These are phyloP conservation scores for Aurinia saxatilis DNA, from an alignment of 345 rosid species.

Conservation along the genomic window DNA sequence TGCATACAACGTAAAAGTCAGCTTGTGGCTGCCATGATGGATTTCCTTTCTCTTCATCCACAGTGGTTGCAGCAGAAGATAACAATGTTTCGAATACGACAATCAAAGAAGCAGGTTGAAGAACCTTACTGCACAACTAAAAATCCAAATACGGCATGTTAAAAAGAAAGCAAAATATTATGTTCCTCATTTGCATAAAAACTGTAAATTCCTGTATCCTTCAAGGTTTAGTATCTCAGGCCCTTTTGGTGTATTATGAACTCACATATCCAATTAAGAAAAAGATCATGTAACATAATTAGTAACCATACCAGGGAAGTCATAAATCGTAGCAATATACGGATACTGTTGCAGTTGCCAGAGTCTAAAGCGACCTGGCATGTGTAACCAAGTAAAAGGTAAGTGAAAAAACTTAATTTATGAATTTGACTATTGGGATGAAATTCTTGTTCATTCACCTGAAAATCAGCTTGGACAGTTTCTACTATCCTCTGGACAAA, in stretches of 20 bases:
- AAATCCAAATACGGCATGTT: constrained; percentile 19
- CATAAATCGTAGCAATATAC: constrained; percentile 77
- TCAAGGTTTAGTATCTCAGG: background rate
- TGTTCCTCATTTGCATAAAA: background rate
- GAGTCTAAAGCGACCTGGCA: constrained; percentile 71
- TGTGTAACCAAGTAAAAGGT: constrained; percentile 14
- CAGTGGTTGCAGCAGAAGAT: constrained; percentile 92
- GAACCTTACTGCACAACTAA: constrained; percentile 93
- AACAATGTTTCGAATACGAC: constrained; percentile 80
- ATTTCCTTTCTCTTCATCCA: constrained; percentile 98
- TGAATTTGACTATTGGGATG: background rate
- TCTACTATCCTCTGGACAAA: constrained; percentile 53
- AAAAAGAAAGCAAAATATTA: background rate
- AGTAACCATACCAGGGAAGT: constrained; percentile 63
- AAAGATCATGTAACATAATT: background rate
- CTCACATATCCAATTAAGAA: background rate
- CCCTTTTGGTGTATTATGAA: background rate
- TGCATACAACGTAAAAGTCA: constrained; percentile 84
- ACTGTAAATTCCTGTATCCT: background rate
- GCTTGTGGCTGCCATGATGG: constrained; percentile 96
- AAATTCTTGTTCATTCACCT: constrained; percentile 38
- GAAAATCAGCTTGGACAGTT: constrained; percentile 52
- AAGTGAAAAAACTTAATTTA: background rate
- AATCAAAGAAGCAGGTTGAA: constrained; percentile 81
- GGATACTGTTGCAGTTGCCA: constrained; percentile 67